Conservation (phyloP, 1,139 yeast genomes). For the Eremothecium sinecaudum region DNA sequence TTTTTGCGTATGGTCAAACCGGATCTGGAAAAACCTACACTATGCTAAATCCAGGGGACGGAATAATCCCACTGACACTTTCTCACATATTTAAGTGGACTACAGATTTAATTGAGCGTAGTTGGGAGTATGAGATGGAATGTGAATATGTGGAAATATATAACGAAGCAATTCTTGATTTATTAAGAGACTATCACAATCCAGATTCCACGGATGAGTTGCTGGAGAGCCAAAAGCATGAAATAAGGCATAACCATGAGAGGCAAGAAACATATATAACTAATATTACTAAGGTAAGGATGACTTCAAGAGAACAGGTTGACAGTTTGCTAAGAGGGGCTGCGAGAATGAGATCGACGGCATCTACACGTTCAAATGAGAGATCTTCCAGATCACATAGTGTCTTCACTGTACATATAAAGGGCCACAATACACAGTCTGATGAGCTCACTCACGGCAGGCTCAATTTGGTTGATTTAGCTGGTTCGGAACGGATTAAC, state of each 20-base stretch:
- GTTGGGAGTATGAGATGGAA: constrained; percentile 56
- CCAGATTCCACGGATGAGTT: constrained; percentile 24
- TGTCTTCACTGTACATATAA: constrained; percentile 57
- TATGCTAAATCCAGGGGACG: constrained; percentile 65
- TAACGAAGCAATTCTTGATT: constrained; percentile 70
- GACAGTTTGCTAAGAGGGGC: constrained; percentile 46
- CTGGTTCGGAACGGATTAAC: constrained; percentile 82
- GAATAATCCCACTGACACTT: constrained; percentile 77
- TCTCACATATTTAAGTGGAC: constrained; percentile 60
- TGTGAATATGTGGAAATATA: constrained; percentile 88
- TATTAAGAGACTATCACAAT: constrained; percentile 34
- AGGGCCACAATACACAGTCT: constrained; percentile 46
- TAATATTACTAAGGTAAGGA: constrained; percentile 44
- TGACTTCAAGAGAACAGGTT: constrained; percentile 46
- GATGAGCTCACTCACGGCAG: constrained; percentile 49
- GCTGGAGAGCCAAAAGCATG: constrained; percentile 39
- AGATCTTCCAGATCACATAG: constrained; percentile 69
- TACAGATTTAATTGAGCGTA: constrained; percentile 39
- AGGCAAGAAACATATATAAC: constrained; percentile 48
- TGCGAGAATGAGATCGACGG: constrained; percentile 58
- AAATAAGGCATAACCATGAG: constrained; percentile 62
- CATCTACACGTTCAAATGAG: constrained; percentile 73
- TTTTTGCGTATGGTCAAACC: constrained; percentile 95
- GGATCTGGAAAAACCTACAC: constrained; percentile 95
- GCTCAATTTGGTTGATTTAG: constrained; percentile 69